Evolutionary conservation across 1,284 basidiomycete genomes (phyloP), one percentile per base, ranked within the genome.

Genomic region (Apiotrichum domesticum): DNA sequence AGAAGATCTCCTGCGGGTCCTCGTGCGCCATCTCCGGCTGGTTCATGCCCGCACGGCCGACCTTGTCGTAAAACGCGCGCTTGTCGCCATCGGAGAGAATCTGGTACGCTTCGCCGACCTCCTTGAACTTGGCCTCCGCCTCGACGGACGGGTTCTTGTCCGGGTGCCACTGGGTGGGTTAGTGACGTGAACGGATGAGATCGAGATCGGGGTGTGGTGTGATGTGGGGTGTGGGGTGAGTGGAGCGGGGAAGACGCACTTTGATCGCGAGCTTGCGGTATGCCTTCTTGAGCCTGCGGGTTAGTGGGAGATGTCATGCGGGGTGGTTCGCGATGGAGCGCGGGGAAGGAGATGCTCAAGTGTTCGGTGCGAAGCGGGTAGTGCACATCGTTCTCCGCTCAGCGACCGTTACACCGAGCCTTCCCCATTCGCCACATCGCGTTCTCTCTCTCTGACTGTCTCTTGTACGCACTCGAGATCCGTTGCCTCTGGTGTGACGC

Each of bases 231-330:
- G 29, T 29, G 29, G 29, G 29, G 29, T 3, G 29, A 29, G 29
- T 29, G 29, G 29, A 29, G 29, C 29, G 29, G 29, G 29, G 29
- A 34, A 3, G 40, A 71, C 80, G 67, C 57, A 91, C 91, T 82
- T 90, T 89, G 82, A 98, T 94, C 29, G 95, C 94, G 62, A 88
- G 86, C 76, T 90, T 96, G 63, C 95, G 82, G 77, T 98, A 98
- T 1, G 90, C 92, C 79, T 94, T 97, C 81, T 98, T 98, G 66
- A 97, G 78, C 58, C 75, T 77, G 62, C 3, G 52, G 15, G 47
- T 49, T 13, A 49, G 47, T 14, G 29, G 29, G 29, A 29, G 29
- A 29, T 29, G 29, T 29, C 29, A 39, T 39, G 37, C 37, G 37
- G 37, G 29, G 29, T 29, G 29, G 29, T 29, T 29, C 29, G 29